A percentile compares a stretch with the other conserved stretches of the same genome.
Evolutionary conservation across 345 rosid species (phyloP).

Genomic region (Salix caprea): DNA sequence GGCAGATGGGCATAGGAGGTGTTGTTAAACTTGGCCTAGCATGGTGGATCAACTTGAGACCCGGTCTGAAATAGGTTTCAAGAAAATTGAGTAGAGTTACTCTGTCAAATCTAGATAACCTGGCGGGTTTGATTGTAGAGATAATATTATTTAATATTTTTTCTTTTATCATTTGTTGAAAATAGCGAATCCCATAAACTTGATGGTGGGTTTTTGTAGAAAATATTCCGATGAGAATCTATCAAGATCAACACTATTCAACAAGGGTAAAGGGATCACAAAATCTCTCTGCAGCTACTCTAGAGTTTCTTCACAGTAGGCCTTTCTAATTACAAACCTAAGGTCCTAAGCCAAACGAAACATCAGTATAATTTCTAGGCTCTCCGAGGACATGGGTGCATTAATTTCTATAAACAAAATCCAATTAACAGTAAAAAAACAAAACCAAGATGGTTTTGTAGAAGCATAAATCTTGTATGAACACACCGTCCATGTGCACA

Average conservation of each 20-base stretch:
- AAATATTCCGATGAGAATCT: neutral
- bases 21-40: too few relatives aligned
- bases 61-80: too few relatives aligned
- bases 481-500: constrained; percentile 2
- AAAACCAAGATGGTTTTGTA: neutral
- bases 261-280: too few relatives aligned
- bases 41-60: too few relatives aligned
- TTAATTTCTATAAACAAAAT: neutral
- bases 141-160: neutral
- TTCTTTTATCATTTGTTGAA: neutral
- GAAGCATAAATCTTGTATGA: neutral
- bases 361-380: neutral
- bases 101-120: too few relatives aligned
- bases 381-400: neutral
- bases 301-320: neutral
- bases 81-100: too few relatives aligned
- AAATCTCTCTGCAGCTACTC: neutral
- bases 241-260: neutral
- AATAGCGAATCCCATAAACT: neutral
- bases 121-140: neutral
- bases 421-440: neutral
- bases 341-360: neutral
- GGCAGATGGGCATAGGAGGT: neutral
- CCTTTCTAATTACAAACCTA: neutral
- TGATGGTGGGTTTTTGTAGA: neutral